A percentile compares a stretch with the other conserved stretches of the same genome.
These are phyloP conservation scores for Mucuna pruriens DNA, from an alignment of 306 rosid species.

Conservation along the genomic window DNA sequence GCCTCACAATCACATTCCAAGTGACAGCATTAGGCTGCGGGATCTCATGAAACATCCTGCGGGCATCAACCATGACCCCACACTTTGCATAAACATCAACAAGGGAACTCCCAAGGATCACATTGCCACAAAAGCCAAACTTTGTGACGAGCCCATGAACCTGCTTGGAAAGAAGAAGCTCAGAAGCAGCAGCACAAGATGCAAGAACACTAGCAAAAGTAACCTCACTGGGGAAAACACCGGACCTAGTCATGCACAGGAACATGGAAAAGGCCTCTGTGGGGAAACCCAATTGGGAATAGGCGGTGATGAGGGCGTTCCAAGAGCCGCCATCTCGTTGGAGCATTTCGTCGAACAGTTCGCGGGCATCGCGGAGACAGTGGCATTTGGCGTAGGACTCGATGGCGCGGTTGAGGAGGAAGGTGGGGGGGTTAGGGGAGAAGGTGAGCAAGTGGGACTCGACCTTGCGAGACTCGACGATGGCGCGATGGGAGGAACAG, in stretches of 20 bases:
- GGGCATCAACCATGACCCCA: conserved; percentile 53
- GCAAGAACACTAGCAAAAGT: conserved; percentile 66
- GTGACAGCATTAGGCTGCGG: conserved; percentile 62
- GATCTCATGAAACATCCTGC: conserved; percentile 67
- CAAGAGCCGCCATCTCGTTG: conserved; percentile 70
- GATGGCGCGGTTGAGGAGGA: conserved; percentile 70
- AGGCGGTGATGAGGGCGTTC: conserved; percentile 69
- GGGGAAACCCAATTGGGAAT: conserved; percentile 43
- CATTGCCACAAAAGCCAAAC: conserved; percentile 60
- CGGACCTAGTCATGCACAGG: conserved; percentile 46
- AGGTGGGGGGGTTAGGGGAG: conserved; percentile 56
- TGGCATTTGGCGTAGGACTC: conserved; percentile 69
- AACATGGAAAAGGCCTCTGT: conserved; percentile 48
- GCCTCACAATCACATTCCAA: conserved; percentile 81
- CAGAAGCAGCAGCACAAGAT: conserved; percentile 53
- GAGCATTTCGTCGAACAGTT: conserved; percentile 84
- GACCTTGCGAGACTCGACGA: conserved; percentile 61
- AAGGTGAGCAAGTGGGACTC: conserved; percentile 69
- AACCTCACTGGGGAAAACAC: conserved; percentile 48
- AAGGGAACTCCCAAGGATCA: conserved; percentile 67
- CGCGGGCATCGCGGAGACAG: conserved; percentile 61
- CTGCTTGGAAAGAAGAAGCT: conserved; percentile 51
- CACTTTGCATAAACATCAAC: conserved; percentile 79
- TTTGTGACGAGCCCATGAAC: conserved; percentile 58
- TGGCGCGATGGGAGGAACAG: conserved; percentile 52